Evolutionary conservation across 768 basidiomycete species (phyloP), one percentile per base, ranked within the genome.

Genomic region (Phylloporus rhodoxanthus): DNA sequence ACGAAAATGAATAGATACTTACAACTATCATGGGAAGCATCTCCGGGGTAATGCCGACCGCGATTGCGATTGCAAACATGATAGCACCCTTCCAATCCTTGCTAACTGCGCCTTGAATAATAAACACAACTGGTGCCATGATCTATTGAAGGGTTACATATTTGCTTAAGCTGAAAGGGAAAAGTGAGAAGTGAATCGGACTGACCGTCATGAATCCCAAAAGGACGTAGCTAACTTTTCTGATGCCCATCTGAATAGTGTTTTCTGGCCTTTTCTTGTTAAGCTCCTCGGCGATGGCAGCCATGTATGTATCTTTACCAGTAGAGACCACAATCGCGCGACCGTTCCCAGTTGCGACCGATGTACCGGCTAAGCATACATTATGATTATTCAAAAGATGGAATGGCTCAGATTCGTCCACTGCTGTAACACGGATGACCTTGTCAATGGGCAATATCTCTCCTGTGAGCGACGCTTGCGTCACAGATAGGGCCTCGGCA

Each of bases 361-460:
- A 69, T 11, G 64, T 69, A 4, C 69, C 69, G 32, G 62, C 64
- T 51, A 69, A 57, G 41, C 68, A 69, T 32, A 69, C 52, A 20
- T 69, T 69, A 15, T 52, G 44, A 19, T 66, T 70, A 25, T 69
- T 56, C 49, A 69, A 55, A 36, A 70, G 60, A 47, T 63, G 52
- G 39, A 70, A 58, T 4, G 45, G 40, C 8, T 60, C 57, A 13
- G 56, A 57, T 20, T 53, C 55, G 33, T 55, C 44, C 26, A 46
- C 28, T 5, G 58, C 38, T 17, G 38, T 49, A 14, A 57, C 32
- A 17, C 66, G 59, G 15, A 55, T 34, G 23, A 28, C 33, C 49
- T 69, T 69, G 36, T 69, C 68, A 23, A 71, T 40, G n/a, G 68
- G 68, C 39, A 70, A 23, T 41, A 70, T 53, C 58, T 69, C 68